Evolutionary conservation across 2,329 filamentous ascomycete genomes (phyloP), one percentile per base, ranked within the genome.

Genomic region (Kalaharituber pfeilii): DNA sequence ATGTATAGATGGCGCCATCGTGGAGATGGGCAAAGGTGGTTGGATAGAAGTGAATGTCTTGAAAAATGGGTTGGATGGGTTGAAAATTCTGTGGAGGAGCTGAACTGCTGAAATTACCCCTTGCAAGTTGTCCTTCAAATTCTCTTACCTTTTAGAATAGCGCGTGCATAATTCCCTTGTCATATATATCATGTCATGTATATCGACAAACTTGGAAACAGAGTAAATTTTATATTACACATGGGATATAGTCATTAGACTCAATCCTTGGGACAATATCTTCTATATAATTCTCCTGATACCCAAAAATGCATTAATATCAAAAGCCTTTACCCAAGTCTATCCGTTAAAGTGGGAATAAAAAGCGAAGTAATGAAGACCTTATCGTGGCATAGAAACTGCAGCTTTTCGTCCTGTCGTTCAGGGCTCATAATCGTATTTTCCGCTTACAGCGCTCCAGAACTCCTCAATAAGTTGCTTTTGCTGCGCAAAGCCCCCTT

Each of bases 1-100:
- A 13, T 96, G 89, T 66, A 73, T 96, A n/a, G 89, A 96, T 67
- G 89, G 89, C 2, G 86, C 82, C 52, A 93, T 94, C 63, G 78
- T 95, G 2, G 75, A 78, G 56, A 70, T 94, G 0, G 81, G 83
- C 20, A 67, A 72, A 51, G 79, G 75, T 1, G 87, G 87, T 0
- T 81, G 78, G 73, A 77, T 94, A 67, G 76, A 78, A 56, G 75
- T 94, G 0, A 68, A 67, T 58, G 75, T 70, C 63, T 72, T 76
- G 24, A 65, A 67, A 7, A 60, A 64, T 42, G 49, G 30, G 5
- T 57, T 55, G 20, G 53, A 56, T 51, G 42, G 42, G 22, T 15
- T 47, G 42, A 47, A 25, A 2, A 15, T 47, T 24, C 11, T 47
- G 15, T 47, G 42, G 42, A 47, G 42, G 42, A 25, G 42, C 20